These are phyloP conservation scores for Arxiozyma slooffiae DNA, from an alignment of 1,139 yeast genomes.

Conservation along the genomic window DNA sequence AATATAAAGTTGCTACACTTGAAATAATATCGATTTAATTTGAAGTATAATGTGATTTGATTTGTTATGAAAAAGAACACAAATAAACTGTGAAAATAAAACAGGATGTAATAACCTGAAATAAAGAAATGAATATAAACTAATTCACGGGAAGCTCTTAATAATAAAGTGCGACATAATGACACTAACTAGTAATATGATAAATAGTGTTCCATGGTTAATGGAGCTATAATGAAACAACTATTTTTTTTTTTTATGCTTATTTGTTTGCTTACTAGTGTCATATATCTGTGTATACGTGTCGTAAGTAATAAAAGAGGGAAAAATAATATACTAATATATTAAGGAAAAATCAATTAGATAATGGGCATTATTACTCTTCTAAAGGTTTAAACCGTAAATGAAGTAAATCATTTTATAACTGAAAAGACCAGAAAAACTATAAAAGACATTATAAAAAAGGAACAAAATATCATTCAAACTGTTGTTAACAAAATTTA, in stretches of 20 bases:
- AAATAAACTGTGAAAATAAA: constrained; percentile 73
- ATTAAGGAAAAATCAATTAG: neutral
- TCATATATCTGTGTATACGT: neutral
- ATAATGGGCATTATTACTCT: neutral
- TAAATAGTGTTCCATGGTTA: constrained; percentile 31
- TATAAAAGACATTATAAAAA: too few relatives aligned
- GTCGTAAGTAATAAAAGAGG: neutral
- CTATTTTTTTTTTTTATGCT: too few relatives aligned
- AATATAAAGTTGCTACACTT: constrained; percentile 66
- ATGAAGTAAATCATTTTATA: too few relatives aligned
- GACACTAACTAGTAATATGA: constrained; percentile 33
- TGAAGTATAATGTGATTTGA: constrained; percentile 49
- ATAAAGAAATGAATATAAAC: constrained; percentile 35
- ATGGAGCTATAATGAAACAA: constrained; percentile 14
- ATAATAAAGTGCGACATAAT: constrained; percentile 26
- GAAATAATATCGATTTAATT: constrained; percentile 71
- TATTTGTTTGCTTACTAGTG: neutral
- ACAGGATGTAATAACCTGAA: constrained; percentile 68
- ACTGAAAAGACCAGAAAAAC: neutral
- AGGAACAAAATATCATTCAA: neutral
- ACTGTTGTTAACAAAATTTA: neutral
- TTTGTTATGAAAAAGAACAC: constrained; percentile 62
- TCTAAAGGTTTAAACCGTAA: neutral
- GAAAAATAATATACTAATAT: neutral
- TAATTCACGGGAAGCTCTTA: constrained; percentile 26